phyloP scores from a whole-genome alignment of 768 basidiomycete genomes.

The Russula dissimulans region DNA sequence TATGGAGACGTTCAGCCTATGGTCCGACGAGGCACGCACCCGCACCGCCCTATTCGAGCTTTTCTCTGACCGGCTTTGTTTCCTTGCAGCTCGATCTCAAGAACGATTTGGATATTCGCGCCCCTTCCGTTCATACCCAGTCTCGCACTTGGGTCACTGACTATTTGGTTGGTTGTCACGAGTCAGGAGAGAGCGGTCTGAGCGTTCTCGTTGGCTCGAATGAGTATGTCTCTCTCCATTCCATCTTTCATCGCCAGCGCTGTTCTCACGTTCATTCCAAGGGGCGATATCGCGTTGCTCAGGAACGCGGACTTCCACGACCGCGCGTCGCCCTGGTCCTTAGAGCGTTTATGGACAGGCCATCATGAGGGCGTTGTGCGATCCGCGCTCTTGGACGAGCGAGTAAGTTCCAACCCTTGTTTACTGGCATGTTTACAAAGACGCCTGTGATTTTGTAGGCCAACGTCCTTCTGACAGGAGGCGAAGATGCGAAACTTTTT shows the following conservation, averaged over 20 bases:
- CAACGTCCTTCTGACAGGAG: constrained; percentile 29
- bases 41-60: background rate
- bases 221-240: constrained; percentile 38
- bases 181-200: constrained; percentile 30
- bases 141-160: constrained; percentile 68
- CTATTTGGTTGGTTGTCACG: constrained; percentile 54
- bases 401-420: constrained; percentile 17
- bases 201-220: constrained; percentile 66
- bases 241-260: background rate
- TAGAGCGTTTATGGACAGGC: constrained; percentile 25
- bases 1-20: constrained; percentile 89
- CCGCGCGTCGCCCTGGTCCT: constrained; percentile 22
- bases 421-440: background rate
- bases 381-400: constrained; percentile 27
- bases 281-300: constrained; percentile 28
- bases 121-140: constrained; percentile 48
- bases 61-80: background rate
- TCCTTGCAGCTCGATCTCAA: constrained; percentile 46
- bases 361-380: constrained; percentile 28
- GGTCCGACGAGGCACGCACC: constrained; percentile 56
- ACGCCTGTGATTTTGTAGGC: constrained; percentile 18
- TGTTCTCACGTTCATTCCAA: constrained; percentile 1
- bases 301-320: constrained; percentile 23
- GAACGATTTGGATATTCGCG: constrained; percentile 53
- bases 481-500: constrained; percentile 28